A percentile compares a stretch with the other conserved stretches of the same genome.
These are phyloP conservation scores for Ceratocystis eucalypticola DNA, from an alignment of 2,329 filamentous ascomycete genomes.

Conservation along the genomic window DNA sequence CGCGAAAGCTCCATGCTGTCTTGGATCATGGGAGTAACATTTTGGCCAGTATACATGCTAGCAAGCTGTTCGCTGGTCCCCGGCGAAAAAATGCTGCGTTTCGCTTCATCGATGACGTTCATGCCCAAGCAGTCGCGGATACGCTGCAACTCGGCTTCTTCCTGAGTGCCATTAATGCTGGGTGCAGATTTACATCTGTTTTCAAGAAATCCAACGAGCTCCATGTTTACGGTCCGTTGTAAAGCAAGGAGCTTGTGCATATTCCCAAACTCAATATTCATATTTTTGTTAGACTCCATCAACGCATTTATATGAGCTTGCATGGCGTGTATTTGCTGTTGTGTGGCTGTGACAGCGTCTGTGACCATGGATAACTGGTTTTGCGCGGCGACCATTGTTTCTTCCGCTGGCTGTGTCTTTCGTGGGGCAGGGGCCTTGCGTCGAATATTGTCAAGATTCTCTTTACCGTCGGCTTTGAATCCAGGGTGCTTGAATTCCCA, in stretches of 20 bases:
- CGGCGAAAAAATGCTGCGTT: constrained; percentile 16
- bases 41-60: constrained; percentile 14
- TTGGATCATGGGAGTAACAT: constrained; percentile 34
- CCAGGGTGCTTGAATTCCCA: constrained; percentile 98
- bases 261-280: constrained; percentile 47
- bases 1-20: constrained; percentile 43
- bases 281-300: constrained; percentile 45
- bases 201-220: constrained; percentile 41
- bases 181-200: constrained; percentile 17
- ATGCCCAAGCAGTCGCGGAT: constrained; percentile 30
- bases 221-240: constrained; percentile 43
- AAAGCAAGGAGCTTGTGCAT: constrained; percentile 47
- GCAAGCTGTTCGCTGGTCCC: constrained; percentile 15
- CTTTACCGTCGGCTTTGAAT: constrained; percentile 90
- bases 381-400: constrained; percentile 74
- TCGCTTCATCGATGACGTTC: constrained; percentile 7
- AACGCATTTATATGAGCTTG: constrained; percentile 77
- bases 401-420: constrained; percentile 53
- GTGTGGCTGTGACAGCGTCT: constrained; percentile 12
- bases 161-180: constrained; percentile 15
- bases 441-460: constrained; percentile 90
- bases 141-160: constrained; percentile 33
- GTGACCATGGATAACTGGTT: constrained; percentile 33
- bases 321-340: constrained; percentile 41
- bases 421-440: constrained; percentile 86